Percentiles rank a stretch among this genome's conserved stretches.
These are phyloP conservation scores for Macrolepiota albuminosa DNA, from an alignment of 768 basidiomycete species.

Conservation along the genomic window DNA sequence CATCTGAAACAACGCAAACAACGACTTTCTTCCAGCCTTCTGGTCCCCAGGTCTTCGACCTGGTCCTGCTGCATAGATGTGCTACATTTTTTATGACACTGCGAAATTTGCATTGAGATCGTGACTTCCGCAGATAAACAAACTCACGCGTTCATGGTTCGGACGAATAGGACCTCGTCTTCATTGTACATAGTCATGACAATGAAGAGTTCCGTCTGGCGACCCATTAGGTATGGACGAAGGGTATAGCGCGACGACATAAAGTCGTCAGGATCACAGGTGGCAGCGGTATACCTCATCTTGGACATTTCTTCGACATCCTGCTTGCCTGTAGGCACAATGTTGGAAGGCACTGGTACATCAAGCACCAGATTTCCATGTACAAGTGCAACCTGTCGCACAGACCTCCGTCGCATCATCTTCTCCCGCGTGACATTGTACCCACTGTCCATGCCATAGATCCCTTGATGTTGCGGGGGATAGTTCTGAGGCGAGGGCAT, in stretches of 20 bases:
- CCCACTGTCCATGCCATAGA: slow-evolving; percentile 44
- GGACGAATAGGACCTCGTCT: slow-evolving; percentile 72
- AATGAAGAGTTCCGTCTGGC: slow-evolving; percentile 89
- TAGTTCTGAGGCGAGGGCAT: slow-evolving; percentile 54
- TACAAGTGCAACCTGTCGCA: slow-evolving; percentile 74
- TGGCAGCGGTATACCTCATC: slow-evolving; percentile 85
- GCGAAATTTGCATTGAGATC: slow-evolving; percentile 6
- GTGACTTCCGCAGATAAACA: neutral
- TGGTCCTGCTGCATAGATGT: slow-evolving; percentile 64
- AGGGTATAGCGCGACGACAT: slow-evolving; percentile 73
- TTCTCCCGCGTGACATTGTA: slow-evolving; percentile 72
- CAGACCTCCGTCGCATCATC: slow-evolving; percentile 76
- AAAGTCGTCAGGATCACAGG: slow-evolving; percentile 88
- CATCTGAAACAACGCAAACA: slow-evolving; percentile 84
- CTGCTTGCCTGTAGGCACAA: slow-evolving; percentile 62
- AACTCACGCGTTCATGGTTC: slow-evolving; percentile 81
- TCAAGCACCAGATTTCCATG: slow-evolving; percentile 86
- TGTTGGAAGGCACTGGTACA: slow-evolving; percentile 72
- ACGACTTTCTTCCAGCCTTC: slow-evolving; percentile 91
- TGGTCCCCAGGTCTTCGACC: slow-evolving; percentile 80
- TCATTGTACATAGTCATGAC: slow-evolving; percentile 98
- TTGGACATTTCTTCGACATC: slow-evolving; percentile 73
- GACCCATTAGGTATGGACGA: slow-evolving; percentile 71
- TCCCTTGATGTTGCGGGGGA: slow-evolving; percentile 54
- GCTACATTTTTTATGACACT: slow-evolving; percentile 87